Evolutionary conservation across 2,329 filamentous ascomycete genomes (phyloP).

Genomic region (Calonectria crousiana): DNA sequence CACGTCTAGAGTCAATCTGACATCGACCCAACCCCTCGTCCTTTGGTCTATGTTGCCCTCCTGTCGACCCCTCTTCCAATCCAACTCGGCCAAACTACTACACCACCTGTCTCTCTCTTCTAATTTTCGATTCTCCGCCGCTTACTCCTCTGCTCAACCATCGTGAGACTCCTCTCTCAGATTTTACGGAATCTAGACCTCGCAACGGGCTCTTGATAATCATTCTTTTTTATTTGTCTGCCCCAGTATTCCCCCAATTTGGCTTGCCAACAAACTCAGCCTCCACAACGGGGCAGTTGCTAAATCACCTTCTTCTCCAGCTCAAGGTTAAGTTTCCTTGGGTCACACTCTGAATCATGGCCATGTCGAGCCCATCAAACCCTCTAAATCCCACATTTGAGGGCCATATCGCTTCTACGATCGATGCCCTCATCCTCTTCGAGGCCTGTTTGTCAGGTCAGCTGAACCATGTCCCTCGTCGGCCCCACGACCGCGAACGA

Average conservation of each 20-base stretch:
- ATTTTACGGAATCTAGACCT: neutral
- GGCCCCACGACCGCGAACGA: slow-evolving; percentile 89
- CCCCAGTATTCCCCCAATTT: slow-evolving; percentile 3
- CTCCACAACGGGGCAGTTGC: slow-evolving; percentile 22
- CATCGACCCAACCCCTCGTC: neutral
- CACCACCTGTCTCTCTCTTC: slow-evolving; percentile 12
- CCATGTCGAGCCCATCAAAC: slow-evolving; percentile 44
- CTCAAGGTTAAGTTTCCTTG: slow-evolving; percentile 32
- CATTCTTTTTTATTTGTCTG: slow-evolving; percentile 2
- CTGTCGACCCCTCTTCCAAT: neutral
- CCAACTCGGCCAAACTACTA: neutral
- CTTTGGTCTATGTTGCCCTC: slow-evolving; percentile 6
- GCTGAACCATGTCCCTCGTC: slow-evolving; percentile 81
- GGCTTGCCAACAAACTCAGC: slow-evolving; percentile 22
- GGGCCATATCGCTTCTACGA: slow-evolving; percentile 76
- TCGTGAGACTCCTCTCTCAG: neutral
- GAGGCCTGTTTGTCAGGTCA: slow-evolving; percentile 80
- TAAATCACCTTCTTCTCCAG: slow-evolving; percentile 19
- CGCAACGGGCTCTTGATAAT: neutral
- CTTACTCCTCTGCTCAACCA: neutral
- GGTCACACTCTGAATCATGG: slow-evolving; percentile 30
- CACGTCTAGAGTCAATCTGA: neutral
- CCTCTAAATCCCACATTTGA: slow-evolving; percentile 72
- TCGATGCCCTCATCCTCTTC: slow-evolving; percentile 84
- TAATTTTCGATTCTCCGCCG: slow-evolving; percentile 7